Evolutionary conservation across 1,284 basidiomycete species (phyloP).

Genomic region (Butyriboletus appendiculatus): DNA sequence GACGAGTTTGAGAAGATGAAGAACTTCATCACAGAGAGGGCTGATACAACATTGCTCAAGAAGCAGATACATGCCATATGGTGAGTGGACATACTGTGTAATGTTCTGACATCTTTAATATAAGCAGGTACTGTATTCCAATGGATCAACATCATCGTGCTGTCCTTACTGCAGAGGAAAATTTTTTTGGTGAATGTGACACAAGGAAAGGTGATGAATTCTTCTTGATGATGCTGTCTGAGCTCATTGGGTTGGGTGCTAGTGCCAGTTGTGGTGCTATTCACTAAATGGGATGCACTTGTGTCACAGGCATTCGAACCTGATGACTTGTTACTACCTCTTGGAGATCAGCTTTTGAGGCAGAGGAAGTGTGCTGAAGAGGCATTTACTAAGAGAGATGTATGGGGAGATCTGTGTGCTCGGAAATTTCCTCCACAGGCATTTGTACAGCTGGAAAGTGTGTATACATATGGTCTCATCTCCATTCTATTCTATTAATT

Average conservation of each 20-base stretch:
- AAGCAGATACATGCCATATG: neutral
- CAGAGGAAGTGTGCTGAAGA: neutral
- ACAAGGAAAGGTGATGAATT: neutral
- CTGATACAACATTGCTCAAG: neutral
- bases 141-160: neutral
- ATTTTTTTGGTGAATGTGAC: neutral
- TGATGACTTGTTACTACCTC: neutral
- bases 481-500: neutral
- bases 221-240: neutral
- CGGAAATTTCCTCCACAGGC: neutral
- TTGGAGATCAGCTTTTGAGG: neutral
- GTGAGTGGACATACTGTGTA: neutral
- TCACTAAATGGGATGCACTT: neutral
- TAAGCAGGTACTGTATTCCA: neutral
- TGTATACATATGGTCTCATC: neutral
- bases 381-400: neutral
- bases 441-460: neutral
- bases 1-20: neutral
- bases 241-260: neutral
- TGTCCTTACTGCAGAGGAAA: neutral
- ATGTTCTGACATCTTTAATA: neutral
- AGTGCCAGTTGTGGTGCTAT: neutral
- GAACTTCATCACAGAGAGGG: neutral
- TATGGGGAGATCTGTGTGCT: neutral
- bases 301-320: neutral